These are phyloP conservation scores for Astraeus odoratus DNA, from an alignment of 768 basidiomycete species.

Conservation along the genomic window DNA sequence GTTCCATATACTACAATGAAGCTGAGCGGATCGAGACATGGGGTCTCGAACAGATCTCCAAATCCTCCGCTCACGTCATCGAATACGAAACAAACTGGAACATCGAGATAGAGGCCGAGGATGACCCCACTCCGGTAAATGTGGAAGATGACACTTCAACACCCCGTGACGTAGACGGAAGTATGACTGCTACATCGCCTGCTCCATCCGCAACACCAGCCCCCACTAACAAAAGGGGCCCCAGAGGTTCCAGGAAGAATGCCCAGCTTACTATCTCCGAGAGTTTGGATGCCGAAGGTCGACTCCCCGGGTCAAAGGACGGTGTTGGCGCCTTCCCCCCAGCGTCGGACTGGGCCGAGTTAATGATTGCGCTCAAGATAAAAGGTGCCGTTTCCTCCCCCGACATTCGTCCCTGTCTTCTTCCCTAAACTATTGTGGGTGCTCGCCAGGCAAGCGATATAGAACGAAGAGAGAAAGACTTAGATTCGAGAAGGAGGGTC, in stretches of 20 bases:
- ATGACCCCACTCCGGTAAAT: constrained; percentile 26
- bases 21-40: constrained; percentile 65
- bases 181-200: constrained; percentile 35
- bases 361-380: constrained; percentile 67
- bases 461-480: constrained; percentile 76
- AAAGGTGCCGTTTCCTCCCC: constrained; percentile 62
- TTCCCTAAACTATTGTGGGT: not conserved
- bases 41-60: constrained; percentile 68
- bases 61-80: constrained; percentile 65
- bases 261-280: constrained; percentile 34
- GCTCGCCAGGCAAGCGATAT: constrained; percentile 70
- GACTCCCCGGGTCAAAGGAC: constrained; percentile 70
- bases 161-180: constrained; percentile 43
- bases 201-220: constrained; percentile 38
- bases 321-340: constrained; percentile 69
- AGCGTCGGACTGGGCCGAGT: constrained; percentile 62
- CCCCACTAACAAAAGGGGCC: constrained; percentile 31
- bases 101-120: constrained; percentile 69
- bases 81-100: constrained; percentile 84
- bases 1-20: constrained; percentile 66
- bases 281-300: constrained; percentile 60
- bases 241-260: constrained; percentile 50
- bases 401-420: not conserved
- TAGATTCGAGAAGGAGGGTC: constrained; percentile 71
- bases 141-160: constrained; percentile 32